Evolutionary conservation across 306 rosid genomes (phyloP), one percentile per base, ranked within the genome.

Genomic region (Cicer bijugum): DNA sequence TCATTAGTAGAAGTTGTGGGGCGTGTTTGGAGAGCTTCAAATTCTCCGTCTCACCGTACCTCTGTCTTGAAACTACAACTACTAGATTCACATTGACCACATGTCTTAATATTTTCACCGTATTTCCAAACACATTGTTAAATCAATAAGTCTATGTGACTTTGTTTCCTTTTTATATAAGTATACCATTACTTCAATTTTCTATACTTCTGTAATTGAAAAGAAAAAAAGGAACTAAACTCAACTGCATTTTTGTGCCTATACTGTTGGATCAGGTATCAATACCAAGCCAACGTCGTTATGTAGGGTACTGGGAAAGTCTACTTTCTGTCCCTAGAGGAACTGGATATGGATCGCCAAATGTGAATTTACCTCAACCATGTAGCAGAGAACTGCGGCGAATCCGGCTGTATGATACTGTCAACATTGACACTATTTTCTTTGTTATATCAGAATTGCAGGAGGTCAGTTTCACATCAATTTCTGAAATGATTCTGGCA

Each of bases 211-310:
- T 28, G 35, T 28, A 28, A 28, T 28, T 28, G 35, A 28, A 28
- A 28, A 28, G 35, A 4, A 28, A 4, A 4, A 28, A 28, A 28
- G 35, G 35, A 28, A 28, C 35, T 28, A 28, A 28, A 28, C 4
- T 28, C 35, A 28, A 4, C 5, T 6, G 20, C 17, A 50, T 50
- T n/a, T 6, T 50, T 71, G 20, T 67, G 72, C 57, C 57, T 69
- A 53, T 77, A 28, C 35, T 28, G 61, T 72, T 64, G 39, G 14
- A 72, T 77, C 82, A 94, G 99, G 99, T 94, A 78, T 94, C 99
- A 5, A 94, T 91, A 84, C 99, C 97, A 81, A 94, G 99, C 88
- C 99, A 94, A 76, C 89, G 97, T 20, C 95, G 97, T 35, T 91
- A 88, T 9, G 97, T 91, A 44, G 77, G 81, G 51, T 94, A 89